Evolutionary conservation across 2,329 filamentous ascomycete species (phyloP).

Genomic region (Colletotrichum sp.): DNA sequence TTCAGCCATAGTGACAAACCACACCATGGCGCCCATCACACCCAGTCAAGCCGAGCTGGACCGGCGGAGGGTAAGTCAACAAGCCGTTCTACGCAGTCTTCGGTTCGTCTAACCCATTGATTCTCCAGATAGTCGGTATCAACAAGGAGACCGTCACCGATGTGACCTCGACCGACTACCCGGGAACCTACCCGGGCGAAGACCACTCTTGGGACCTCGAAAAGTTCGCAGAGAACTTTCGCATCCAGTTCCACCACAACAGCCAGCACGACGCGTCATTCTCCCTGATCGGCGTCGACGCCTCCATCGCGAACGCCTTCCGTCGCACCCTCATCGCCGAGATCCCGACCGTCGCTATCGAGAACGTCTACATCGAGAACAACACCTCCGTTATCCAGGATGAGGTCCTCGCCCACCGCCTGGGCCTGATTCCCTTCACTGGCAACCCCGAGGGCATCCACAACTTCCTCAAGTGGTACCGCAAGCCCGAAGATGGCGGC

Average conservation of each 20-base stretch:
- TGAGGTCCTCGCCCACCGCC: constrained; percentile 88
- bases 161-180: constrained; percentile 89
- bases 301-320: constrained; percentile 94
- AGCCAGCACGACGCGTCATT: constrained; percentile 80
- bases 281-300: constrained; percentile 90
- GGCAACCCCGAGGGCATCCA: constrained; percentile 77
- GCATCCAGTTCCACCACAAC: constrained; percentile 85
- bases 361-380: constrained; percentile 91
- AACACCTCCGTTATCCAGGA: constrained; percentile 99
- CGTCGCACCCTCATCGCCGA: constrained; percentile 95
- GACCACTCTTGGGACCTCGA: constrained; percentile 81
- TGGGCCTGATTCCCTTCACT: constrained; percentile 89
- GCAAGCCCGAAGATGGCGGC: constrained; percentile 69
- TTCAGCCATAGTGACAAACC: constrained; percentile 11
- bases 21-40: constrained; percentile 47
- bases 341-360: constrained; percentile 92
- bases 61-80: constrained; percentile 59
- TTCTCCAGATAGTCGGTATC: constrained; percentile 77
- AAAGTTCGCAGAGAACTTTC: constrained; percentile 73
- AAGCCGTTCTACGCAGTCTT: constrained; percentile 18
- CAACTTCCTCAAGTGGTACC: constrained; percentile 82
- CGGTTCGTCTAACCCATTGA: not conserved
- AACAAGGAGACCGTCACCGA: constrained; percentile 90
- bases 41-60: constrained; percentile 63
- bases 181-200: constrained; percentile 88